A percentile compares a stretch with the other conserved stretches of the same genome.
Evolutionary conservation across 2,329 filamentous ascomycete genomes (phyloP).

Genomic region (Botrytis medusae): DNA sequence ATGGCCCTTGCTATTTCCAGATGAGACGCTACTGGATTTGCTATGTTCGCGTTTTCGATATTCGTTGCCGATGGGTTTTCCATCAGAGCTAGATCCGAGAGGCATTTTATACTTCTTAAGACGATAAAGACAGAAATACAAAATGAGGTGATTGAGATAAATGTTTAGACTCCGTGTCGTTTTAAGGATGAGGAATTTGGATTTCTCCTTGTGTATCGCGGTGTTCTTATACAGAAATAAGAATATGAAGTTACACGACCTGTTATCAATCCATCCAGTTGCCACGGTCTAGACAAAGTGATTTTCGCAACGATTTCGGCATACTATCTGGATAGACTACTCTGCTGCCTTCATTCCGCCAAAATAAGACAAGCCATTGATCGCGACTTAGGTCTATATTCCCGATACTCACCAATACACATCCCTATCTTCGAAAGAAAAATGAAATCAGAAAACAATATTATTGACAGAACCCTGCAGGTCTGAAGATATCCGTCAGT

Average conservation of each 20-base stretch:
- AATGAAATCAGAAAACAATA: background rate
- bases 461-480: background rate
- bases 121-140: too few species aligned
- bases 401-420: too few species aligned
- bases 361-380: too few species aligned
- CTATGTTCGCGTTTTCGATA: background rate
- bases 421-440: too few species aligned
- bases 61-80: too few species aligned
- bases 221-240: background rate
- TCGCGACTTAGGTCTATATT: background rate
- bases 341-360: too few species aligned
- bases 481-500: background rate
- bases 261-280: background rate
- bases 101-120: background rate
- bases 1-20: background rate
- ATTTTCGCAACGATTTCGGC: background rate
- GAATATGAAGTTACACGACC: too few species aligned
- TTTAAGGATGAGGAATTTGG: background rate
- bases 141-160: too few species aligned
- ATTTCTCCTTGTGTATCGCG: background rate
- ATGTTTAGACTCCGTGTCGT: background rate
- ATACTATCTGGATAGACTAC: background rate
- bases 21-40: background rate
- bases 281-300: too few species aligned
- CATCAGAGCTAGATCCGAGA: background rate